Percentiles rank a stretch among this genome's conserved stretches.
These are phyloP conservation scores for Cryoendolithus antarcticus DNA, from an alignment of 2,329 filamentous ascomycete genomes.

Conservation along the genomic window DNA sequence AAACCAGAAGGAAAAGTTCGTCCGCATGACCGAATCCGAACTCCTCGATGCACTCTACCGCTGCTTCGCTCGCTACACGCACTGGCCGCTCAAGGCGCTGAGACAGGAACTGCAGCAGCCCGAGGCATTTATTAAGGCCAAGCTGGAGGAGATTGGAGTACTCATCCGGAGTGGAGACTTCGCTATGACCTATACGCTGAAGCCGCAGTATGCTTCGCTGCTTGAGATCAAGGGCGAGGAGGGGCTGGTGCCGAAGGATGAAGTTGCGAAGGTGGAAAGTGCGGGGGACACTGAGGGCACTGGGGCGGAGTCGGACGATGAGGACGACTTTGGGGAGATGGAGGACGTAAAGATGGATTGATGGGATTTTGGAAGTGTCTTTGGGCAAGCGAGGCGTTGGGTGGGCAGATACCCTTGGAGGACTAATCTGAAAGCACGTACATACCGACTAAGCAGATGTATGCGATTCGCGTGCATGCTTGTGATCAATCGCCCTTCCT, in stretches of 20 bases:
- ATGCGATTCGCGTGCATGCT: too few relatives aligned
- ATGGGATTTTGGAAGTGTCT: constrained; percentile 15
- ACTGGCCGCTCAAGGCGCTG: constrained; percentile 87
- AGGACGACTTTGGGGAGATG: constrained; percentile 41
- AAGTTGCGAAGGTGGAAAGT: constrained; percentile 22
- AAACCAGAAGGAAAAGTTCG: constrained; percentile 58
- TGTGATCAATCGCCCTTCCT: too few relatives aligned
- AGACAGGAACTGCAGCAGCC: constrained; percentile 70
- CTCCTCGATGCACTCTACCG: constrained; percentile 74
- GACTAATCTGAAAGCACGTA: too few relatives aligned
- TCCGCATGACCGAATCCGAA: constrained; percentile 79
- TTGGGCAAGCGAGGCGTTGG: too few relatives aligned
- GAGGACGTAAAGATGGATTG: constrained; percentile 24
- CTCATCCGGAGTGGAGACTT: constrained; percentile 74
- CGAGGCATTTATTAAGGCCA: constrained; percentile 82
- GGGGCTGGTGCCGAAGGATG: constrained; percentile 17
- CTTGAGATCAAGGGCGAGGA: constrained; percentile 37
- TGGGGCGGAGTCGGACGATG: constrained; percentile 33
- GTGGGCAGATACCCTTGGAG: too few relatives aligned
- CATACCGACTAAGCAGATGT: too few relatives aligned
- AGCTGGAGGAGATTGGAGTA: constrained; percentile 68
- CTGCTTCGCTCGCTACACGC: constrained; percentile 74
- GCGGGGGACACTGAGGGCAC: constrained; percentile 22
- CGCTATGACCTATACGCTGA: constrained; percentile 74
- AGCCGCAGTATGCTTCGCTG: constrained; percentile 51